Percentiles rank a stretch among this genome's conserved stretches.
phyloP scores from a whole-genome alignment of 2,329 filamentous ascomycete species.

The Stromatinia cepivora region DNA sequence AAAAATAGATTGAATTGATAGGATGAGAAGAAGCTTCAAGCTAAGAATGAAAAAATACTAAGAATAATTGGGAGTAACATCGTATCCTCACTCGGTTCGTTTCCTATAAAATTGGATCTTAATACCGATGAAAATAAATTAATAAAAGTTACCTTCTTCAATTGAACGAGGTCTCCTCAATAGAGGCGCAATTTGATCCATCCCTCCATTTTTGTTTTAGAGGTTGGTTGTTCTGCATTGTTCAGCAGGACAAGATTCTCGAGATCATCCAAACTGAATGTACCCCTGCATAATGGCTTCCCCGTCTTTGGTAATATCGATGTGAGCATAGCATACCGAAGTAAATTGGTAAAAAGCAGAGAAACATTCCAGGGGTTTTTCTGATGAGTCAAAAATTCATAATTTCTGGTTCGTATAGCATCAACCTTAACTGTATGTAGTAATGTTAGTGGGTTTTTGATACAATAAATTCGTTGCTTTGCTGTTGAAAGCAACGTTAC shows the following conservation, averaged over 20 bases:
- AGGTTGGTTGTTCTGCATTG: background rate
- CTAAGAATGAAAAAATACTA: background rate
- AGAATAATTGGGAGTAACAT: conserved; percentile 14
- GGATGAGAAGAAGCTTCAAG: conserved; percentile 1
- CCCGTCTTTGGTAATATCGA: background rate
- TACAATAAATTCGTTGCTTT: background rate
- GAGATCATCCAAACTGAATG: background rate
- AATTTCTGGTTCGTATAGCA: background rate
- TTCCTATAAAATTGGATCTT: conserved; percentile 1
- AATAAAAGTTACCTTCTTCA: conserved; percentile 9
- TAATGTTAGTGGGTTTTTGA: background rate
- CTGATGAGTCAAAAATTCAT: background rate
- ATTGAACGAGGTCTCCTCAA: conserved; percentile 2
- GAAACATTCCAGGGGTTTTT: background rate
- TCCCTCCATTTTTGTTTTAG: conserved; percentile 1
- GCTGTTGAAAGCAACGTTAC: conserved; percentile 22
- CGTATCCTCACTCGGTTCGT: conserved; percentile 4
- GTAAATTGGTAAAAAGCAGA: background rate
- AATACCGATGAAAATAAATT: background rate
- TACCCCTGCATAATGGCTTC: conserved; percentile 13
- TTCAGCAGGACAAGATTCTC: conserved; percentile 16
- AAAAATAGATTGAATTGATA: conserved; percentile 1
- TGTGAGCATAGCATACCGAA: background rate
- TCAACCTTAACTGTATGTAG: background rate
- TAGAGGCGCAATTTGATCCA: background rate